A percentile compares a stretch with the other conserved stretches of the same genome.
phyloP scores from a whole-genome alignment of 352 stramenopile species.

The Phytopythium aichiense region DNA sequence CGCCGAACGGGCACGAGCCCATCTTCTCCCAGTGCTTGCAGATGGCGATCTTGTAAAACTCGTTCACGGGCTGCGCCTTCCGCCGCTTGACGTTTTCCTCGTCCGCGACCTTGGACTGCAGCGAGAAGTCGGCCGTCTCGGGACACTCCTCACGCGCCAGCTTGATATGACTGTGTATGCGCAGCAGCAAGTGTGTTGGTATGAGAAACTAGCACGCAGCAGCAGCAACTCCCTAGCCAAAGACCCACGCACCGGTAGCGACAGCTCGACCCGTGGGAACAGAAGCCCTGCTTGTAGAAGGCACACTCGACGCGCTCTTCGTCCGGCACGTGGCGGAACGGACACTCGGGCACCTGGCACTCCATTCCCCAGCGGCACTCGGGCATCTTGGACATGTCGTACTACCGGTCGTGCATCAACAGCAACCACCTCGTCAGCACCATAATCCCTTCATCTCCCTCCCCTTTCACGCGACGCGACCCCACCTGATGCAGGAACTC shows the following conservation, averaged over 20 bases:
- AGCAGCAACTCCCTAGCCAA: background rate
- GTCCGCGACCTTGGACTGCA: slow-evolving; percentile 89
- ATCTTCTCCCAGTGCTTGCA: slow-evolving; percentile 97
- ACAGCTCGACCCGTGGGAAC: slow-evolving; percentile 95
- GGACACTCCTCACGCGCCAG: slow-evolving; percentile 91
- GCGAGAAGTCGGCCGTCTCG: slow-evolving; percentile 91
- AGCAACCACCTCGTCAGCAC: background rate
- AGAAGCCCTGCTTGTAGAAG: slow-evolving; percentile 98
- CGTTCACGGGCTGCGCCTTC: slow-evolving; percentile 90
- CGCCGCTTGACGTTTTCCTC: slow-evolving; percentile 87
- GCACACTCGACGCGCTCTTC: slow-evolving; percentile 96
- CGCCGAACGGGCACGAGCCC: slow-evolving; percentile 94
- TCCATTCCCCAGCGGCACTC: slow-evolving; percentile 96
- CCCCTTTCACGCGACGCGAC: background rate
- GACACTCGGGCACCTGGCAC: slow-evolving; percentile 96
- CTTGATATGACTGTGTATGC: slow-evolving; percentile 85
- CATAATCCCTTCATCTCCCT: too few relatives aligned
- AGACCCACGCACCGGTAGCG: slow-evolving; percentile 65
- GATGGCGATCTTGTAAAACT: slow-evolving; percentile 97
- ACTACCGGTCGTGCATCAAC: slow-evolving; percentile 29
- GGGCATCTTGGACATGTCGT: slow-evolving; percentile 97
- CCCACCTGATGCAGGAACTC: slow-evolving; percentile 90
- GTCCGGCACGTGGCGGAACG: slow-evolving; percentile 95
- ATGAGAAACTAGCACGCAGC: background rate
- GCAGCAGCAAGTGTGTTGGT: background rate